These are phyloP conservation scores for Cryptosporidium tyzzeri DNA, from an alignment of 169 alveolate species.

Conservation along the genomic window DNA sequence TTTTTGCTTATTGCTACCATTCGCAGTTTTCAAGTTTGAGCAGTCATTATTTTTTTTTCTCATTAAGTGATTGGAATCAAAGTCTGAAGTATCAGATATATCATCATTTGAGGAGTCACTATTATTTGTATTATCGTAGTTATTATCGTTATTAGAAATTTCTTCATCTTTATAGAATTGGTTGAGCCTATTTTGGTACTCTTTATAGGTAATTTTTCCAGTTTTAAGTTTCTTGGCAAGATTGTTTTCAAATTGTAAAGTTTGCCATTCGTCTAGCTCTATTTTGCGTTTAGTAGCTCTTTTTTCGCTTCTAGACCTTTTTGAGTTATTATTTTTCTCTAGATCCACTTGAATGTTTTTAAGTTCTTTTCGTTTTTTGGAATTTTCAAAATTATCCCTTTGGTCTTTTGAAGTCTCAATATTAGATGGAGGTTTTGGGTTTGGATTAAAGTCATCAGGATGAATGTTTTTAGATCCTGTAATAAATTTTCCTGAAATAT, in stretches of 20 bases:
- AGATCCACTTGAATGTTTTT: constrained; percentile 58
- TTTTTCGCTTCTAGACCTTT: constrained; percentile 82
- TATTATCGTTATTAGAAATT: background rate
- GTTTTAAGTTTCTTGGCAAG: constrained; percentile 87
- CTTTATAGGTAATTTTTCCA: constrained; percentile 83
- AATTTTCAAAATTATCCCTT: constrained; percentile 49
- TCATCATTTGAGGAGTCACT: background rate
- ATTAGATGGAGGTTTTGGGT: constrained; percentile 76
- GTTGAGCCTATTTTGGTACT: constrained; percentile 29
- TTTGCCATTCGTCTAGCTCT: constrained; percentile 85
- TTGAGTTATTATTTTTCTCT: constrained; percentile 45
- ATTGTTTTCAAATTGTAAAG: constrained; percentile 85
- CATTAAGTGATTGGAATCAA: background rate
- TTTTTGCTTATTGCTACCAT: background rate
- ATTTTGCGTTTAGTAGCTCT: constrained; percentile 80
- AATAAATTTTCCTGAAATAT: constrained; percentile 80
- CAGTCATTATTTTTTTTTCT: background rate
- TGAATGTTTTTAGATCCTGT: constrained; percentile 77
- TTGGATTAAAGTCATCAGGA: constrained; percentile 79
- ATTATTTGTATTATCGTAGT: background rate
- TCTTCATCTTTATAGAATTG: constrained; percentile 5
- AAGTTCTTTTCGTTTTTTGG: constrained; percentile 79
- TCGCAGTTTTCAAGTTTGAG: background rate
- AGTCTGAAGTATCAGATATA: background rate
- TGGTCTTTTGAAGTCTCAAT: constrained; percentile 80